Evolutionary conservation across 2,329 filamentous ascomycete species (phyloP).

Genomic region (Aspergillus aculeatus): DNA sequence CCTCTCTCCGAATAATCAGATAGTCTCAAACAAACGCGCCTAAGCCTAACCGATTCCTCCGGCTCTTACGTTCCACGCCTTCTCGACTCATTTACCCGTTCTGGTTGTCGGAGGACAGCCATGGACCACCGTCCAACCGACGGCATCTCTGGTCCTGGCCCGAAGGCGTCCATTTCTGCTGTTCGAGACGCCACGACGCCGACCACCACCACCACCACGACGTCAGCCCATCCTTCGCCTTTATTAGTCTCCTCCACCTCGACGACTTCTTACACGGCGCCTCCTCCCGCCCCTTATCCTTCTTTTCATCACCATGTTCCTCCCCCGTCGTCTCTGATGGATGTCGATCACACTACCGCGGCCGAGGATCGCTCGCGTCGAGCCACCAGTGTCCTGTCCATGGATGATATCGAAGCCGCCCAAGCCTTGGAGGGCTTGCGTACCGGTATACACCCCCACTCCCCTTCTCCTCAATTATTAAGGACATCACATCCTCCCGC

Average conservation of each 20-base stretch:
- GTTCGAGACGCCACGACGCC: slow-evolving; percentile 16
- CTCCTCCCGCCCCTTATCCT: slow-evolving; percentile 16
- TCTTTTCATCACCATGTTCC: slow-evolving; percentile 26
- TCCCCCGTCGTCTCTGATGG: slow-evolving; percentile 33
- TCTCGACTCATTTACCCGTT: slow-evolving; percentile 4
- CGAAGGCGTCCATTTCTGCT: slow-evolving; percentile 17
- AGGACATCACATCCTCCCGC: background rate
- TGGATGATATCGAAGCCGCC: slow-evolving; percentile 60
- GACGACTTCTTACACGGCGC: slow-evolving; percentile 12
- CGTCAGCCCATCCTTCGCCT: slow-evolving; percentile 10
- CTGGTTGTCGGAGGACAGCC: slow-evolving; percentile 12
- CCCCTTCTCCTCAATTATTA: background rate
- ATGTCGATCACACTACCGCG: slow-evolving; percentile 36
- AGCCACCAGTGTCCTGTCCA: slow-evolving; percentile 48
- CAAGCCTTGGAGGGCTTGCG: slow-evolving; percentile 73
- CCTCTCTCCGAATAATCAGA: background rate
- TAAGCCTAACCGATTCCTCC: background rate
- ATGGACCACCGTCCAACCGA: slow-evolving; percentile 23
- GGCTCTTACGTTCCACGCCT: background rate
- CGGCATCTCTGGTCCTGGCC: slow-evolving; percentile 10
- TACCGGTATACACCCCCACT: slow-evolving; percentile 55
- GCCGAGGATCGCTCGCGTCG: slow-evolving; percentile 43
- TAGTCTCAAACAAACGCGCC: background rate
- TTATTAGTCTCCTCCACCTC: slow-evolving; percentile 17
- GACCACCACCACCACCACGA: slow-evolving; percentile 4